Base-by-base conservation (phyloP, 257 asterid genomes). In the Solanum phureja region DNA sequence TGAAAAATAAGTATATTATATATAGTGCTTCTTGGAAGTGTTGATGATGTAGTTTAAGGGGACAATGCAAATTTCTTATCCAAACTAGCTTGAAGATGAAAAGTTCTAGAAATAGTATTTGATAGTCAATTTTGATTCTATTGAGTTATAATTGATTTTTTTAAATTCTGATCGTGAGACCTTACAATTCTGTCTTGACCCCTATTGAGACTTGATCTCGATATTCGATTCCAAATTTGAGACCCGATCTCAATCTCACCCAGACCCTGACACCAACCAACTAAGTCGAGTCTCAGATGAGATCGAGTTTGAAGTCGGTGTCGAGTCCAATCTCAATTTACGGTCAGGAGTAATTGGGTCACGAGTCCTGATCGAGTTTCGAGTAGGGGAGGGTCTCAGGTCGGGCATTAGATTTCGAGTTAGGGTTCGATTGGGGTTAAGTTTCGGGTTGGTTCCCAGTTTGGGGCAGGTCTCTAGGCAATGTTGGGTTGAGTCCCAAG, bases 361-460 rank as follows among this genome's bases (percentile, higher is more conserved):
- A 58, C 2, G 24, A 19, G 5, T 19, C 2, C 3, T 3, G 11
- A 0, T 58, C 11, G 24, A 58, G 11, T 58, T 58, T 58, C 24
- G 5, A 19, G 66, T 19, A 0, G 2, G 24, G 2, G 1, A 56
- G 24, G 24, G 2, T 58, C 24, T 8, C 5, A 7, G 0, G 24
- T 56, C 24, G 11, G 1, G 10, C 11, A 19, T 58, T 6, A 49
- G 7, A 14, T 49, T 16, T 49, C 1, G 23, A 16, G 24, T 58
- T 58, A 58, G 11, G 66, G 11, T 58, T 21, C 2, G 66, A 1
- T 6, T 7, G 3, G n/a, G 62, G 62, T 18, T 52, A 52, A 52
- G 62, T 18, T 52, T 52, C 4, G 0, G 3, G n/a, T 52, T 52
- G 23, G 62, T 52, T 19, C 24, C 66, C 0, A 58, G 24, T 58